Conservation (phyloP, 2,329 filamentous ascomycete species). For the Colletotrichum lindemuthianum region DNA sequence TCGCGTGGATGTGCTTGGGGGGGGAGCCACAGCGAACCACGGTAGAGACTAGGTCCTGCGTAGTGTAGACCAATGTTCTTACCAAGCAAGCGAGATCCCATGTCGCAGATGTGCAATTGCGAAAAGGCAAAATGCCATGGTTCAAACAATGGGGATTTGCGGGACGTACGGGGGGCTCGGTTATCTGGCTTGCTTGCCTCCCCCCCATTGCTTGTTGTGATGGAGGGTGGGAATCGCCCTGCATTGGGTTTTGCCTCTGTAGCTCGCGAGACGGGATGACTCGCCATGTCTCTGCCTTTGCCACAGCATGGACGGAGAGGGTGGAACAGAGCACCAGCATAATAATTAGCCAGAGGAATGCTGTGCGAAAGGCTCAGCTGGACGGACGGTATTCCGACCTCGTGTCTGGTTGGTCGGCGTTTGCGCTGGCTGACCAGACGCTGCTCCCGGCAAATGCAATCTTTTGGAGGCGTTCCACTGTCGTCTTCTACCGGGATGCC, state of each 20-base stretch:
- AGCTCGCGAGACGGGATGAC: conserved; percentile 11
- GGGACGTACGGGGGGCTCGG: conserved; percentile 13
- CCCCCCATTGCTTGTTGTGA: not conserved
- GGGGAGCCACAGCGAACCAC: not conserved
- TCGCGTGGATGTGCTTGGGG: not conserved
- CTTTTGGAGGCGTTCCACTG: not conserved
- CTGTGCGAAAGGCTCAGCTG: no score
- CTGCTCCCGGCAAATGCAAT: no score
- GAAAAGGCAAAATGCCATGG: conserved; percentile 24
- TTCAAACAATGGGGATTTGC: conserved; percentile 25
- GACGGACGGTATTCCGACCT: not conserved
- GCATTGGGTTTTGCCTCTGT: conserved; percentile 20
- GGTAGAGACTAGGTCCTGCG: not conserved
- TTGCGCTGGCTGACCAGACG: no score
- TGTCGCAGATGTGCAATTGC: conserved; percentile 7
- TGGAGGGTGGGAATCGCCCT: conserved; percentile 14
- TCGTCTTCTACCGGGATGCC: no score
- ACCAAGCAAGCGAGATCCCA: not conserved
- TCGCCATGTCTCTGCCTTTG: conserved; percentile 11
- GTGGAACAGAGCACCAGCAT: not conserved
- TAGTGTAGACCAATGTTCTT: no score
- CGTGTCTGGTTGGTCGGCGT: not conserved
- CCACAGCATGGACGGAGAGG: conserved; percentile 3
- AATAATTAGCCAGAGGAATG: not conserved
- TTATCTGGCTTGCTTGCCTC: conserved; percentile 16